Base-by-base conservation (phyloP, 129 eudicot genomes). In the Escallonia rubra region DNA sequence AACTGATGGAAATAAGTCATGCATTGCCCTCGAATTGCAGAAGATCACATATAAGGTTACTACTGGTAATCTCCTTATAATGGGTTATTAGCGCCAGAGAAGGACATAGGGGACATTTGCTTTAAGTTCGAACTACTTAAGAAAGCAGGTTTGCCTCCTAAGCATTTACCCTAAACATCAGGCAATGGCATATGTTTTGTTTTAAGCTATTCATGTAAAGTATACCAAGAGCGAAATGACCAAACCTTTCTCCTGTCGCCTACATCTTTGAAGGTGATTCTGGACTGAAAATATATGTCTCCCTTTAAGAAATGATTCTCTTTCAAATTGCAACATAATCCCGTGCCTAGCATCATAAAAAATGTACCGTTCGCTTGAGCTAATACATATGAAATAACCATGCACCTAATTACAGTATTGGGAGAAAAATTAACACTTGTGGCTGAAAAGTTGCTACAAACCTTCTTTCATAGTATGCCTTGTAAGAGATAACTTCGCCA, bases 181-280 rank as follows among this genome's bases (percentile, higher is more conserved):
- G 34, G 34, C 34, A 23, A 23, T 23, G 34, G 34, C 34, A 23
- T 23, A 23, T n/a, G 34, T 23, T 23, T 23, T 23, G 34, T 23
- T 23, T 52, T 11, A 52, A 4, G 11, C 9, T 4, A 52, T 7
- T 7, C 13, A 0, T 52, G n/a, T 8, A n/a, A 7, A 52, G 12
- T 5, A 46, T 46, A 9, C 10, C 8, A 52, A 8, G 1, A 69
- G 2, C 5, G 16, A 23, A 11, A 42, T 14, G 48, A 16, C 14
- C 45, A 34, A 70, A 91, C 98, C 98, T 81, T 78, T 89, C 12
- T 71, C 78, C 61, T 61, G 82, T 45, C 61, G 64, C 72, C 79
- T 74, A 65, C 80, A 61, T 41, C 80, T 67, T 16, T 76, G 85
- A 68, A 93, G 96, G 59, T 69, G 57, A 68, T 89, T 89, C 8